Evolutionary conservation across 495 filamentous ascomycete species (phyloP), one percentile per base, ranked within the genome.

Genomic region (Lasiosphaeris hirsuta): DNA sequence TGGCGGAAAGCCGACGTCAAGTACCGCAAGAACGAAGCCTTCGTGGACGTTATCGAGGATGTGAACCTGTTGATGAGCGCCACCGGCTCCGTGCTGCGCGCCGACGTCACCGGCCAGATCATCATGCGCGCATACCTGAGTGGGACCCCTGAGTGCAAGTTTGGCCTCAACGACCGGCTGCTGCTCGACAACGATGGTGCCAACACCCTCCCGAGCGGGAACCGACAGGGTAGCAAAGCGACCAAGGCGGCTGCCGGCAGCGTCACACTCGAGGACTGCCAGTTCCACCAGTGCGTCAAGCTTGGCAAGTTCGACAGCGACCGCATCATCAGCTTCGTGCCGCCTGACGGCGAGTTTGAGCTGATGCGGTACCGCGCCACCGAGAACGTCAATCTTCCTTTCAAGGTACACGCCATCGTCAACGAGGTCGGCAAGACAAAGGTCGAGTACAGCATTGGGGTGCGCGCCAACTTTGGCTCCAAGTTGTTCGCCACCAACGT

Each of bases 291-390:
- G 75, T 99, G 95, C 74, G 95, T 99, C 55, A 96, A 97, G 74
- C 81, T 99, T 23, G 91, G 92, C 36, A 96, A 92, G 66, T 99
- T 99, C 69, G 94, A 97, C 76, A 88, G 89, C 1, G 95, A 99
- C 71, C 85, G 95, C 50, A 99, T 96, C 69, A 99, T 99, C 73
- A 92, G 87, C 18, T 99, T 99, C 73, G 85, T 99, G 36, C 95
- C 95, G 37, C 95, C 95, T 23, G 95, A 99, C 74, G 95, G 95
- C 60, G 93, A 97, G 65, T 99, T 99, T 73, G 95, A 99, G 77
- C 82, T 99, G 54, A 99, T 99, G 95, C 87, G 92, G 17, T 99
- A 99, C 76, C 90, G 95, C 60, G 93, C 95, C n/a, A 97, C 94
- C 17, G 95, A 99, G 72, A 97, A 99, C 67, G 93, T 99, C 69